phyloP scores from a whole-genome alignment of 192 early-diverging fungal genomes.

The Coemansia sp. region DNA sequence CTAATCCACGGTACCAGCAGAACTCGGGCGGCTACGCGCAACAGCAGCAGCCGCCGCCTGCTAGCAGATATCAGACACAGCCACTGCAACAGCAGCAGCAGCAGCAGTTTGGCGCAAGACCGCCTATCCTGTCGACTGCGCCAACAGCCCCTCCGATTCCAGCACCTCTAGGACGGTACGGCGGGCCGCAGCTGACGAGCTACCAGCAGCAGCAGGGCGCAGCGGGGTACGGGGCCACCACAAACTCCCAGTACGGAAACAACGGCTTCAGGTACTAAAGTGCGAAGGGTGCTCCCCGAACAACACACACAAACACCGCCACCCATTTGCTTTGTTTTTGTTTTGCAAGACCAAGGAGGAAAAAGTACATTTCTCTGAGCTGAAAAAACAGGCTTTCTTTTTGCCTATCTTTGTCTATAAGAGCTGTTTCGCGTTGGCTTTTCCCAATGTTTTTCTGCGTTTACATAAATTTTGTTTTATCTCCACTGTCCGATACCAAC shows the following conservation, averaged over 20 bases:
- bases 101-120: not conserved
- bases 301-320: too few relatives aligned
- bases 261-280: not conserved
- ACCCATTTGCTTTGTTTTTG: too few relatives aligned
- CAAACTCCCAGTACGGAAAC: conserved; percentile 10
- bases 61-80: not conserved
- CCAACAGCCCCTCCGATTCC: not conserved
- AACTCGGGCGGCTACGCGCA: not conserved
- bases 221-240: not conserved
- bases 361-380: too few relatives aligned
- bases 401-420: not conserved
- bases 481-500: not conserved
- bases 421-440: not conserved
- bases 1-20: conserved; percentile 14
- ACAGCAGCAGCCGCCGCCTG: not conserved
- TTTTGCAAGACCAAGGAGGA: too few relatives aligned
- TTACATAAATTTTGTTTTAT: too few relatives aligned
- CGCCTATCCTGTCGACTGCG: not conserved
- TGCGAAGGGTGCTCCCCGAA: too few relatives aligned
- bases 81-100: not conserved
- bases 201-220: conserved; percentile 10
- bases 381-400: too few relatives aligned
- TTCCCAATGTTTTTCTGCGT: too few relatives aligned
- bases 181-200: not conserved
- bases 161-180: conserved; percentile 4